Base-by-base conservation (phyloP, 306 rosid genomes). In the Abrus precatorius region DNA sequence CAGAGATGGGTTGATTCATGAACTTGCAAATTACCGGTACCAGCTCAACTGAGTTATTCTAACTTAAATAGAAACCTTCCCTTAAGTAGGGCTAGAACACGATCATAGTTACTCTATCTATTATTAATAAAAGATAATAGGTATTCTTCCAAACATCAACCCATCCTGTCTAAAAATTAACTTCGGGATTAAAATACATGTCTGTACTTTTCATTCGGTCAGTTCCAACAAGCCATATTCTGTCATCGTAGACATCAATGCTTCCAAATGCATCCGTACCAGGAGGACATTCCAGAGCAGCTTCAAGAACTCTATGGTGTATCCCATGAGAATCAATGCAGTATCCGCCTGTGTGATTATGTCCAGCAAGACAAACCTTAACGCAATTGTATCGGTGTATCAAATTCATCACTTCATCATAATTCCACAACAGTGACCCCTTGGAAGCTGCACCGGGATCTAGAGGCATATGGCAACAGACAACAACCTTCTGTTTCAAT, bases 251-350 rank as follows among this genome's bases (percentile, higher is more conserved):
- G 20, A 91, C 97, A 80, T 95, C 85, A 29, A 95, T 78, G 60
- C 84, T 74, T 38, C 98, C 99, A 43, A 84, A 95, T 5, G 98
- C 91, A 70, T 91, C 83, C 1, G 81, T 83, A 32, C 92, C 98
- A 0, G 99, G 97, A 73, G 97, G 97, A 69, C 97, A 95, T 81
- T 95, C 97, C 50, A 95, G 88, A 76, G 97, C 95, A 7, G 97
- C 97, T 90, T 95, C 99, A 61, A 95, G 88, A 87, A 82, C 89
- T 86, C 93, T 83, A 61, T 93, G 99, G 82, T 91, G 92, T 27
- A 95, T 81, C 74, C 99, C 99, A 41, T 88, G 91, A 77, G 97
- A 91, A 80, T 95, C 99, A 62, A 90, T 68, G 0, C 87, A 74
- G 82, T 86, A 84, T 14, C 99, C 99, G 12, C 94, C 99, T 86